These are phyloP conservation scores for Elaeagnus macrophylla DNA, from an alignment of 306 rosid genomes.

Conservation along the genomic window DNA sequence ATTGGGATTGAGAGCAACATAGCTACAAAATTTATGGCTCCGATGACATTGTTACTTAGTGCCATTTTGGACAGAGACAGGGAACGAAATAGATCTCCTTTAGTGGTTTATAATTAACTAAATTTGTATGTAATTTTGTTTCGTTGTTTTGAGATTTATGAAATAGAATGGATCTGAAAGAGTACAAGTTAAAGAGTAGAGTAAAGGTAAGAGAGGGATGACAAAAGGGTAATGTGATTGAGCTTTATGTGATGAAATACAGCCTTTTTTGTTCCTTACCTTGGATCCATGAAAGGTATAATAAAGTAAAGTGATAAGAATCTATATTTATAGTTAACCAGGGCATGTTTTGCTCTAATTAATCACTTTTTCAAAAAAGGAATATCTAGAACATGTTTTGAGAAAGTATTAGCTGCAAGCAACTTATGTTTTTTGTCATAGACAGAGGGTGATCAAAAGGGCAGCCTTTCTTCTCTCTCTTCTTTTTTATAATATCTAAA, in stretches of 20 bases:
- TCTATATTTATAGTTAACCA: too few species aligned
- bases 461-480: too few species aligned
- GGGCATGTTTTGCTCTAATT: too few species aligned
- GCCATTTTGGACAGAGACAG: conserved; percentile 36
- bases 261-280: conserved; percentile 31
- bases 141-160: not conserved
- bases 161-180: conserved; percentile 4
- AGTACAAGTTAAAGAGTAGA: not conserved
- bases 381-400: too few species aligned
- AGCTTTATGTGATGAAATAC: not conserved
- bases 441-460: too few species aligned
- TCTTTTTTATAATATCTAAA: too few species aligned
- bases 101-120: too few species aligned
- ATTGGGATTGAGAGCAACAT: conserved; percentile 74
- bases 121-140: not conserved
- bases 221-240: too few species aligned
- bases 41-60: conserved; percentile 64
- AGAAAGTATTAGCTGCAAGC: too few species aligned
- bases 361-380: too few species aligned
- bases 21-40: conserved; percentile 61
- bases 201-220: not conserved
- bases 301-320: not conserved
- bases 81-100: not conserved
- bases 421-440: too few species aligned
- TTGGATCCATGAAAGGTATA: conserved; percentile 25